These are phyloP conservation scores for Corchorus olitorius DNA, from an alignment of 345 rosid species.

Conservation along the genomic window DNA sequence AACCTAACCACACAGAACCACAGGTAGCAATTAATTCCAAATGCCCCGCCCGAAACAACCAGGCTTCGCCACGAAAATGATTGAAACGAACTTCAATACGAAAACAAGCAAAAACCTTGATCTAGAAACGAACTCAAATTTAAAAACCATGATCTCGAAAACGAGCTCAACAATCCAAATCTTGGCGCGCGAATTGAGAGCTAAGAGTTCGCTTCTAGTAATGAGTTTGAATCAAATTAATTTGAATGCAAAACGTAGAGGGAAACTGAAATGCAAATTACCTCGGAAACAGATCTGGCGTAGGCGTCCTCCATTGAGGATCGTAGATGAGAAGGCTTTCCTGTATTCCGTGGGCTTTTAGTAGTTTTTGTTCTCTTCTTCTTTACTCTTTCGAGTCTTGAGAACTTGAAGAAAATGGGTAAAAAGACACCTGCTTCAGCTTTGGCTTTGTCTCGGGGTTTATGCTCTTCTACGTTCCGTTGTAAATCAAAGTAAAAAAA, in stretches of 20 bases:
- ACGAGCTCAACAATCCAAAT: slow-evolving; percentile 11
- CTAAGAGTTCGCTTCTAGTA: background rate
- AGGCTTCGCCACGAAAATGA: background rate
- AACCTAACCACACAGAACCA: slow-evolving; percentile 51
- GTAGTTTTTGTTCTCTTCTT: background rate
- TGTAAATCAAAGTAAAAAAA: too few species aligned
- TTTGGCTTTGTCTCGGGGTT: background rate
- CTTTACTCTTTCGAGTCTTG: background rate
- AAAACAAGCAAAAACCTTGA: background rate
- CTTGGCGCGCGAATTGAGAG: background rate
- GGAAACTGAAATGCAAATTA: slow-evolving; percentile 33
- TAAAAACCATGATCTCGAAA: slow-evolving; percentile 1
- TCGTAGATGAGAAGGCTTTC: background rate
- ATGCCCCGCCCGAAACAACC: background rate
- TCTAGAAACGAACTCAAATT: background rate
- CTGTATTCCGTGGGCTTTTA: background rate
- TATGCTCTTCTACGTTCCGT: background rate
- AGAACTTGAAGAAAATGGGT: background rate
- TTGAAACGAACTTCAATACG: too few species aligned
- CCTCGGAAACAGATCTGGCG: slow-evolving; percentile 96
- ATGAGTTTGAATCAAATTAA: background rate
- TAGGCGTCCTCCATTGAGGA: slow-evolving; percentile 84
- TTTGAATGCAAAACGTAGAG: slow-evolving; percentile 1
- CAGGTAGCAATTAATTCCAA: background rate
- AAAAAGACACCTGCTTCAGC: background rate